These are phyloP conservation scores for Irpex sp. DNA, from an alignment of 1,284 basidiomycete genomes.

Conservation along the genomic window DNA sequence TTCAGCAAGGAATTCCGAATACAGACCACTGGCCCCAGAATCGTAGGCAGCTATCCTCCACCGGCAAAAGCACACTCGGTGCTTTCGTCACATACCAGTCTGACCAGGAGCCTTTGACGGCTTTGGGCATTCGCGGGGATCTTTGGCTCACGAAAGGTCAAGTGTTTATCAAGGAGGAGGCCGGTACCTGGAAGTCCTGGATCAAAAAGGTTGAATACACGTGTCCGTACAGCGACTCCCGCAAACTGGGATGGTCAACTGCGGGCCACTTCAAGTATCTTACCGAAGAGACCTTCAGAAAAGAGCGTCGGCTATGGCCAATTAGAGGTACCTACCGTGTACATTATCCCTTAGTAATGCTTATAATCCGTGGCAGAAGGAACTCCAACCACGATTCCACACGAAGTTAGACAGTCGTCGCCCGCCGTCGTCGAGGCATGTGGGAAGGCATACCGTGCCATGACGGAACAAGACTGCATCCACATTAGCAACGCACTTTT, in stretches of 20 bases:
- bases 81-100: not conserved
- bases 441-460: no score
- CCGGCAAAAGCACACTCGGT: not conserved
- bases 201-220: not conserved
- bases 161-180: not conserved
- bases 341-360: not conserved
- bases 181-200: not conserved
- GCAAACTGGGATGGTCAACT: not conserved
- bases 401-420: not conserved
- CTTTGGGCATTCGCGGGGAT: not conserved
- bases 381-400: not conserved
- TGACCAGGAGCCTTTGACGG: not conserved
- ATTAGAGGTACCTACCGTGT: not conserved
- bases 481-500: no score
- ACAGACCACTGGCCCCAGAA: not conserved
- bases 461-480: no score
- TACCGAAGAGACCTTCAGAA: not conserved
- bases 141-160: not conserved
- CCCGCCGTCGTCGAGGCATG: no score
- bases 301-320: not conserved
- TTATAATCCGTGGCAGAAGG: not conserved
- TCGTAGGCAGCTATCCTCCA: not conserved
- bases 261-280: not conserved
- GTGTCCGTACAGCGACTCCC: not conserved
- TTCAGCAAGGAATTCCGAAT: not conserved